A percentile compares a stretch with the other conserved stretches of the same genome.
phyloP scores from a whole-genome alignment of 371 early-diverging fungal species.

The Rhizopus delemar region DNA sequence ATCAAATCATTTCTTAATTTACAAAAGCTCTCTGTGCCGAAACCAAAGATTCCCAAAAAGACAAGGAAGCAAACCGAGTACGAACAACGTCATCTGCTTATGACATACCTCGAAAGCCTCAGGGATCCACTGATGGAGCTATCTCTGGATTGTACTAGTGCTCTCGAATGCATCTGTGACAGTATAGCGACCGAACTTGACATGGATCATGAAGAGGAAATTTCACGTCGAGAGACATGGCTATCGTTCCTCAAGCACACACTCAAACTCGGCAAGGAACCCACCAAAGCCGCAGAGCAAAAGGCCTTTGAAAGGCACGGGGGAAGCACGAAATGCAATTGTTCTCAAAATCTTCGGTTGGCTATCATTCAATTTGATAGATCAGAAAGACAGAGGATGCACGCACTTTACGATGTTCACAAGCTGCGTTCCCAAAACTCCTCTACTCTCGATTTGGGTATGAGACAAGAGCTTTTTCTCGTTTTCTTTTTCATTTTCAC shows the following conservation, averaged over 20 bases:
- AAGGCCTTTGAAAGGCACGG: slow-evolving; percentile 17
- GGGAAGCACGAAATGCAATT: slow-evolving; percentile 28
- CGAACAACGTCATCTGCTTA: slow-evolving; percentile 54
- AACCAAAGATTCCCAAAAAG: slow-evolving; percentile 36
- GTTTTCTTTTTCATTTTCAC: slow-evolving; percentile 68
- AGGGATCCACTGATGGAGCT: slow-evolving; percentile 57
- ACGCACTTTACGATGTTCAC: slow-evolving; percentile 41
- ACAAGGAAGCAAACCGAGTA: slow-evolving; percentile 53
- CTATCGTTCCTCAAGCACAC: slow-evolving; percentile 33
- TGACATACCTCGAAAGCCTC: slow-evolving; percentile 57
- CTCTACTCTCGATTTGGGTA: slow-evolving; percentile 51
- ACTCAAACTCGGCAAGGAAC: slow-evolving; percentile 20
- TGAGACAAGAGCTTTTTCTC: slow-evolving; percentile 61
- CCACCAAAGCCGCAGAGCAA: slow-evolving; percentile 4
- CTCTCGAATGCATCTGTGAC: slow-evolving; percentile 48
- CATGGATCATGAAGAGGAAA: slow-evolving; percentile 50
- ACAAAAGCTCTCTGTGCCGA: slow-evolving; percentile 23
- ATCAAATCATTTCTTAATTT: slow-evolving; percentile 35
- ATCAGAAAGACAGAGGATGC: slow-evolving; percentile 50
- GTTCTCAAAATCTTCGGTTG: slow-evolving; percentile 31
- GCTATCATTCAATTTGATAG: slow-evolving; percentile 45
- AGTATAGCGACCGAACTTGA: slow-evolving; percentile 48
- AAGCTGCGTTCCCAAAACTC: slow-evolving; percentile 34
- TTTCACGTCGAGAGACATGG: slow-evolving; percentile 43
- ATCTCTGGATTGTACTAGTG: slow-evolving; percentile 49